Evolutionary conservation across 331 rosid genomes (phyloP).

Genomic region (Saraca asoca): DNA sequence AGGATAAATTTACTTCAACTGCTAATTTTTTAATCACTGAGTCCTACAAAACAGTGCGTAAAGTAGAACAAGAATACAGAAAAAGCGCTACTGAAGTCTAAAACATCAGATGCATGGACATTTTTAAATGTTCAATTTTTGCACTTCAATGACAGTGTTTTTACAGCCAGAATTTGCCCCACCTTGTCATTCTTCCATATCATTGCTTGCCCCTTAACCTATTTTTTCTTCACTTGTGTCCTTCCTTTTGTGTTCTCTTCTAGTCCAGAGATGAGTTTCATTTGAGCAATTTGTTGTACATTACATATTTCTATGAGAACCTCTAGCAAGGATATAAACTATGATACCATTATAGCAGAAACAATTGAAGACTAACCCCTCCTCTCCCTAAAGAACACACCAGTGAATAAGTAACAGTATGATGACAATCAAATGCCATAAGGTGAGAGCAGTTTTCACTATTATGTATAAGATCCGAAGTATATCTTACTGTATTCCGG

Average conservation of each 20-base stretch:
- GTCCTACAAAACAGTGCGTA: not conserved
- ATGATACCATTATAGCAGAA: too few relatives aligned
- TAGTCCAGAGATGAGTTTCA: not conserved
- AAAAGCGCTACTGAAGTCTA: too few relatives aligned
- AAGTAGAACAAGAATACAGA: too few relatives aligned
- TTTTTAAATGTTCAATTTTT: too few relatives aligned
- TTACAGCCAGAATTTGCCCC: not conserved
- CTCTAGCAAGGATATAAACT: not conserved
- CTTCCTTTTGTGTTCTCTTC: conserved; percentile 3
- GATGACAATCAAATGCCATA: not conserved
- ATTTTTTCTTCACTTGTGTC: conserved; percentile 7
- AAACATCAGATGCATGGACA: too few relatives aligned
- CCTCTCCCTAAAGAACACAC: too few relatives aligned
- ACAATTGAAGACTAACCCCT: too few relatives aligned
- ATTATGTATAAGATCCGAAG: conserved; percentile 18
- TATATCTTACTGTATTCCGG: conserved; percentile 84
- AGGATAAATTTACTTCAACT: not conserved
- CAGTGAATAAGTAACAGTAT: not conserved
- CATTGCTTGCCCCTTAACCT: not conserved
- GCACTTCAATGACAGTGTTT: too few relatives aligned
- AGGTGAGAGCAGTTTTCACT: conserved; percentile 6
- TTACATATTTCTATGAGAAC: conserved; percentile 18
- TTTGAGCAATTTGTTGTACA: not conserved
- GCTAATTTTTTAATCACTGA: not conserved
- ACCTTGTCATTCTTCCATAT: not conserved